Conservation (phyloP, 1,284 basidiomycete genomes). For the Phenoliferia sp. region DNA sequence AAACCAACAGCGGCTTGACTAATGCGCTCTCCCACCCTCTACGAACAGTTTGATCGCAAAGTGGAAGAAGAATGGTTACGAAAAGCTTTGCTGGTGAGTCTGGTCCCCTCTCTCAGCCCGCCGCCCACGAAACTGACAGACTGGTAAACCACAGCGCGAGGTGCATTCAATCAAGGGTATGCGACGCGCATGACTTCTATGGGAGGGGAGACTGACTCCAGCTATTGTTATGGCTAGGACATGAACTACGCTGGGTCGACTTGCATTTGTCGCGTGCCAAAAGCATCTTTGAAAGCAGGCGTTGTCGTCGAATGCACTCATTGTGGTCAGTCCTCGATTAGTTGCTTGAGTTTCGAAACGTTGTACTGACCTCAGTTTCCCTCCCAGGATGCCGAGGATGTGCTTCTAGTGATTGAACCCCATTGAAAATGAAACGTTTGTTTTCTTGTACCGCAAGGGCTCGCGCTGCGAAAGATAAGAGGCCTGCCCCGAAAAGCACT, state of each 20-base stretch:
- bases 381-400: conserved; percentile 35
- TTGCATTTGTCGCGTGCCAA: conserved; percentile 96
- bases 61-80: conserved; percentile 98
- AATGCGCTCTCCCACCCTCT: too few species aligned
- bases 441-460: too few species aligned
- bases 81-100: conserved; percentile 83
- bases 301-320: conserved; percentile 62
- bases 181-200: conserved; percentile 29
- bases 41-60: conserved; percentile 82
- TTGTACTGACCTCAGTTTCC: neutral
- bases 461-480: too few species aligned
- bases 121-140: neutral
- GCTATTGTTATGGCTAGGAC: conserved; percentile 54
- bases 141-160: conserved; percentile 54
- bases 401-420: conserved; percentile 36
- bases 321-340: conserved; percentile 23
- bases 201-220: conserved; percentile 13
- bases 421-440: too few species aligned
- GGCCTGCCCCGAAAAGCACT: too few species aligned
- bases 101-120: neutral
- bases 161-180: conserved; percentile 88
- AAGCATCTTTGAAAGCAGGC: conserved; percentile 81
- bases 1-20: too few species aligned
- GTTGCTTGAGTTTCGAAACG: neutral
- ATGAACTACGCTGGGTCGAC: conserved; percentile 99